These are phyloP conservation scores for Diaporthe vaccinii DNA, from an alignment of 2,329 filamentous ascomycete species.

Conservation along the genomic window DNA sequence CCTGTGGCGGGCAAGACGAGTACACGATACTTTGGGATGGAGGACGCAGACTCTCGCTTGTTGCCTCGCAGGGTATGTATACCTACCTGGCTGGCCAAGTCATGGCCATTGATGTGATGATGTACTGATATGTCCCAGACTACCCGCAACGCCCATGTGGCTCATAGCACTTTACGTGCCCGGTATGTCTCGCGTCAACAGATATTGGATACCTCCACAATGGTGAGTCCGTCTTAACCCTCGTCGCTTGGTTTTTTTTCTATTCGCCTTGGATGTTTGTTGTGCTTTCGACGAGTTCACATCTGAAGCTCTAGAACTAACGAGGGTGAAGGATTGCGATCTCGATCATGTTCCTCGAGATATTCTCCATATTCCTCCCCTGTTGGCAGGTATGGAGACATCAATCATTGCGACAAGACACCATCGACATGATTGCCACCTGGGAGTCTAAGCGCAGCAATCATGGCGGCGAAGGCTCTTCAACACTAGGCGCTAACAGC, in stretches of 20 bases:
- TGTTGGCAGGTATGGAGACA: slow-evolving; percentile 68
- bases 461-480: slow-evolving; percentile 6
- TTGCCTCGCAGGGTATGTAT: slow-evolving; percentile 59
- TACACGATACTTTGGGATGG: slow-evolving; percentile 77
- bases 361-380: slow-evolving; percentile 74
- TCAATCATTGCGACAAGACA: slow-evolving; percentile 60
- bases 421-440: slow-evolving; percentile 62
- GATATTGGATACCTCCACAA: slow-evolving; percentile 70
- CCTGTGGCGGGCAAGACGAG: slow-evolving; percentile 71
- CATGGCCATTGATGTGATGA: background rate
- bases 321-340: slow-evolving; percentile 62
- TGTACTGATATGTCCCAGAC: slow-evolving; percentile 52
- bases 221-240: slow-evolving; percentile 61
- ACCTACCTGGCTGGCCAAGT: slow-evolving; percentile 9
- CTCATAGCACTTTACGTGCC: slow-evolving; percentile 70
- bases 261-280: background rate
- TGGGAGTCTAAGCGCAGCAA: slow-evolving; percentile 60
- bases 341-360: slow-evolving; percentile 73
- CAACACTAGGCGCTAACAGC: slow-evolving; percentile 43
- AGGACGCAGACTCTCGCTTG: slow-evolving; percentile 71
- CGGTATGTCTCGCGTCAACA: slow-evolving; percentile 64
- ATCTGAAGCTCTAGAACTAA: background rate
- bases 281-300: too few species aligned
- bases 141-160: slow-evolving; percentile 78
- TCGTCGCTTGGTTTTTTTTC: too few species aligned